Evolutionary conservation across 2,329 filamentous ascomycete genomes (phyloP).

Genomic region (Triangularia verruculosa): DNA sequence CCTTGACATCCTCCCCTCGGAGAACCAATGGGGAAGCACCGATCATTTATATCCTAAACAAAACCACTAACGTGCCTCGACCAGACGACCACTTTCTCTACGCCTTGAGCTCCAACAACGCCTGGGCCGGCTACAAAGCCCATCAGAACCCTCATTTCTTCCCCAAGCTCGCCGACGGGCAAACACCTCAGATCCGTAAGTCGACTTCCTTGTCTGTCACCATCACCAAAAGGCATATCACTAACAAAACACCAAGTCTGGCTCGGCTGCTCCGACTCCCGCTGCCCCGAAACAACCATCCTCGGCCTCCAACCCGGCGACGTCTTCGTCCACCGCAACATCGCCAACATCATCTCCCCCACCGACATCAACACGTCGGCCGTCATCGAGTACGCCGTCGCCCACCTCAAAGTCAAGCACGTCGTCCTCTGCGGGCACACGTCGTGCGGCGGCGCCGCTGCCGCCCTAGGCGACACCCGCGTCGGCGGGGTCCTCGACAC

Average conservation of each 20-base stretch:
- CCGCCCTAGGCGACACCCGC: constrained; percentile 48
- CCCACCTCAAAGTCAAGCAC: constrained; percentile 67
- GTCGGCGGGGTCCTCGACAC: constrained; percentile 54
- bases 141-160: constrained; percentile 70
- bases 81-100: constrained; percentile 58
- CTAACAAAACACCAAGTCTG: constrained; percentile 51
- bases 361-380: constrained; percentile 72
- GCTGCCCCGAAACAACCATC: constrained; percentile 79
- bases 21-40: neutral
- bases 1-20: neutral
- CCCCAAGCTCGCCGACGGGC: constrained; percentile 62
- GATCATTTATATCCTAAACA: neutral
- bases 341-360: constrained; percentile 76
- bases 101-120: constrained; percentile 65
- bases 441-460: constrained; percentile 63
- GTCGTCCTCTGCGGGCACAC: constrained; percentile 70
- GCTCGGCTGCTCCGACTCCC: constrained; percentile 84
- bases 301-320: constrained; percentile 77
- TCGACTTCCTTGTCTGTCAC: constrained; percentile 16
- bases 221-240: neutral
- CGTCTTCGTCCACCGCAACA: constrained; percentile 87
- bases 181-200: constrained; percentile 61
- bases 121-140: constrained; percentile 65
- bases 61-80: neutral
- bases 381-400: constrained; percentile 78